Evolutionary conservation across 495 filamentous ascomycete genomes (phyloP), one percentile per base, ranked within the genome.

Genomic region (Daldinia grandis): DNA sequence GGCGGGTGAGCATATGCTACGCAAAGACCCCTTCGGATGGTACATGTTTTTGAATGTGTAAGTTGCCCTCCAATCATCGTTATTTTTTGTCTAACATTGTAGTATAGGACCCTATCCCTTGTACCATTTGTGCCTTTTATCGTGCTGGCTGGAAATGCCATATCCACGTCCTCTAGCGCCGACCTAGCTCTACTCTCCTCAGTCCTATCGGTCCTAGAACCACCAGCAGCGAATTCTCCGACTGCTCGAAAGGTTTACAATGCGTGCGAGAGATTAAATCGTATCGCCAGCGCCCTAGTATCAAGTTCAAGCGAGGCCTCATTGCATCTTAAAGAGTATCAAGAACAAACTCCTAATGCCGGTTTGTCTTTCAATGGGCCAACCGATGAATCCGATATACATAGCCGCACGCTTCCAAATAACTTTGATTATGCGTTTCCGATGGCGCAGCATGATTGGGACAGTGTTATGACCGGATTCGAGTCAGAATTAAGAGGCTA

Each of bases 101-200:
- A 25, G 5, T 15, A 57, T 31, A 75, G 73, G 12, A 58, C 67
- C 27, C 8, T 75, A 14, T 73, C 58, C 33, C 80, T 87, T 57
- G 82, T 86, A 8, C 89, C 89, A 5, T 90, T 92, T 64, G 84
- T 87, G n/a, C 88, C 89, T 0, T 88, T 90, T 72, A 88, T 90
- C 47, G 86, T 91, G 4, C 77, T 92, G 6, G 90, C 91, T 76
- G 90, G 89, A 79, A 85, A 91, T 71, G 81, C 87, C 6, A 86
- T 92, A 56, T 83, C 85, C 67, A 83, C 81, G 3, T 80, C 78
- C 0, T 75, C 81, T 40, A 51, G 74, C 28, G 66, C 71, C 9
- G 89, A 91, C 58, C 79, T 90, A 17, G 42, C 57, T 28, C 66
- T 75, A 17, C 56, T 75, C 8, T 69, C 69, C 9, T 62, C 58